These are phyloP conservation scores for Candida coquimbonensis DNA, from an alignment of 805 yeast genomes.

Conservation along the genomic window DNA sequence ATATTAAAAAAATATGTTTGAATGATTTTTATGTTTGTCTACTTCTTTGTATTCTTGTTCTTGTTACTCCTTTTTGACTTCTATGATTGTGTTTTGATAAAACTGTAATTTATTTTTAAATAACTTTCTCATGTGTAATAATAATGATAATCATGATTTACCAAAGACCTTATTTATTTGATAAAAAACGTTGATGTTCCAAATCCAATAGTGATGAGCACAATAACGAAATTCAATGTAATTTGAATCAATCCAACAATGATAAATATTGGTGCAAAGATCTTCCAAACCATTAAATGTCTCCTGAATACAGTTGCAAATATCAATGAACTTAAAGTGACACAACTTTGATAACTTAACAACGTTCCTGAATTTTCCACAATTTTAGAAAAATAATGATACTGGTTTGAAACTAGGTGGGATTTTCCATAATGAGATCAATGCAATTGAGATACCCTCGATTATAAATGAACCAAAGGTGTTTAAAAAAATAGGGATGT, in stretches of 20 bases:
- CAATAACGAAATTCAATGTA: conserved; percentile 42
- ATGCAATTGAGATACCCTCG: conserved; percentile 58
- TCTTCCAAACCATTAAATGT: conserved; percentile 98
- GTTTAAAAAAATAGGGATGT: conserved; percentile 68
- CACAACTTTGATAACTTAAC: conserved; percentile 59
- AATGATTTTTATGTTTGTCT: not conserved
- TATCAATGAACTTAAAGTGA: conserved; percentile 65
- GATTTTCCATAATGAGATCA: conserved; percentile 76
- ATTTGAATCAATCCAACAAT: conserved; percentile 67
- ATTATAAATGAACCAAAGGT: conserved; percentile 83
- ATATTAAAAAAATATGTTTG: not conserved
- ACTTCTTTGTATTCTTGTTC: not conserved
- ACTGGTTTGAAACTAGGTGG: conserved; percentile 70
- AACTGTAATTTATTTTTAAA: not conserved
- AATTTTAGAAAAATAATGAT: conserved; percentile 58
- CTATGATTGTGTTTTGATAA: no score
- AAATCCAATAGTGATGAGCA: conserved; percentile 56
- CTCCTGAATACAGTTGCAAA: conserved; percentile 84
- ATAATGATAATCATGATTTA: conserved; percentile 16
- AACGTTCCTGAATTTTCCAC: conserved; percentile 69
- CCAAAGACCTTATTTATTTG: conserved; percentile 70
- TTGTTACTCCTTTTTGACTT: not conserved
- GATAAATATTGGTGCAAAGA: conserved; percentile 94
- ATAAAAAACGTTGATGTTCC: conserved; percentile 60
- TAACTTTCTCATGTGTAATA: no score